phyloP scores from a whole-genome alignment of 1,284 basidiomycete genomes.

The Blastosporella zonata region DNA sequence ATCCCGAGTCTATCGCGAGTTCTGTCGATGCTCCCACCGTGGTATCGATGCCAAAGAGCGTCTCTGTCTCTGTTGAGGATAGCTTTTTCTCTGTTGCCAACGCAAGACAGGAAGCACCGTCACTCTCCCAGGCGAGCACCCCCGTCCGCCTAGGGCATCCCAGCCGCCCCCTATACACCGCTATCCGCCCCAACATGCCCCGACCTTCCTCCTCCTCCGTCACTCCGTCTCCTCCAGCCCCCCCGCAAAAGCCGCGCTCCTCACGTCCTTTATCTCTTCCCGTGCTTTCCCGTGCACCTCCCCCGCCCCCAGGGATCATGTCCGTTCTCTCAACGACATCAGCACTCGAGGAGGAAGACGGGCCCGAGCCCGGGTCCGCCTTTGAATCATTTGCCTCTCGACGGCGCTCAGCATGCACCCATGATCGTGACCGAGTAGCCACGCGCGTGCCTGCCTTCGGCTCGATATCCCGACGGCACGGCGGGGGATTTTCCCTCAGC shows the following conservation, averaged over 20 bases:
- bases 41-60: background rate
- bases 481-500: constrained; percentile 54
- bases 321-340: constrained; percentile 15
- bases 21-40: background rate
- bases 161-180: constrained; percentile 23
- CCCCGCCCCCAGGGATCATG: constrained; percentile 13
- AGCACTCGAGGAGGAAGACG: constrained; percentile 8
- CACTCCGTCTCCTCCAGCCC: constrained; percentile 7
- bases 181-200: constrained; percentile 51
- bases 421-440: background rate
- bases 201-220: background rate
- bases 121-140: constrained; percentile 8
- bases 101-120: background rate
- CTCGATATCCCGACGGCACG: background rate
- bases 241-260: constrained; percentile 16
- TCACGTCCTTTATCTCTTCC: constrained; percentile 6
- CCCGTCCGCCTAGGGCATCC: constrained; percentile 49
- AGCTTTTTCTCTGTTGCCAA: background rate
- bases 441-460: constrained; percentile 3
- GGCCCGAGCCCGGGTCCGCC: background rate
- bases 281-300: constrained; percentile 12
- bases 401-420: background rate
- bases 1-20: constrained; percentile 1
- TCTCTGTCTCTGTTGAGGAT: background rate
- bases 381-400: background rate